Evolutionary conservation across 306 rosid genomes (phyloP).

Genomic region (Medicago arabica): DNA sequence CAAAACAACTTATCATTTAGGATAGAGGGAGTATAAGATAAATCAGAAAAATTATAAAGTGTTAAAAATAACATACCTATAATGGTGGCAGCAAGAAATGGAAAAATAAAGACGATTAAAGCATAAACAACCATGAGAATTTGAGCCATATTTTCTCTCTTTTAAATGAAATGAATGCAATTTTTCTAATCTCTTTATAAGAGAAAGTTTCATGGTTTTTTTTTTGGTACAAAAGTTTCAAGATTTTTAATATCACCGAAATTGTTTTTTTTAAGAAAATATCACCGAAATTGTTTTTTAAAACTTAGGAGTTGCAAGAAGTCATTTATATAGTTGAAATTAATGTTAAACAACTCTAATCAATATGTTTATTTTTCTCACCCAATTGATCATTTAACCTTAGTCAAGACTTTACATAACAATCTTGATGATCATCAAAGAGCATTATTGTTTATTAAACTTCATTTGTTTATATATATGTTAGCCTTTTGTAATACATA

Average conservation of each 20-base stretch:
- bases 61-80: not conserved
- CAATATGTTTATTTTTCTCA: not conserved
- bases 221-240: not conserved
- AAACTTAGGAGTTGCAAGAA: not conserved
- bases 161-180: too few relatives aligned
- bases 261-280: not conserved
- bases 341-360: not conserved
- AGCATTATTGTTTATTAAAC: too few relatives aligned
- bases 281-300: not conserved
- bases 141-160: not conserved
- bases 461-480: too few relatives aligned
- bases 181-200: not conserved
- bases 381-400: not conserved
- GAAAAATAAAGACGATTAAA: not conserved
- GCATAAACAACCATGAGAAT: not conserved
- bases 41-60: not conserved
- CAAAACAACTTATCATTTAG: too few relatives aligned
- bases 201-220: not conserved
- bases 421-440: not conserved
- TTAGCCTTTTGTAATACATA: too few relatives aligned
- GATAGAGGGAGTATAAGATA: not conserved
- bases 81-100: not conserved
- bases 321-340: not conserved
- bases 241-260: not conserved
- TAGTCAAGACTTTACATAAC: not conserved